Evolutionary conservation across 2,329 filamentous ascomycete genomes (phyloP).

Genomic region (Penicillium fuscoglaucum): DNA sequence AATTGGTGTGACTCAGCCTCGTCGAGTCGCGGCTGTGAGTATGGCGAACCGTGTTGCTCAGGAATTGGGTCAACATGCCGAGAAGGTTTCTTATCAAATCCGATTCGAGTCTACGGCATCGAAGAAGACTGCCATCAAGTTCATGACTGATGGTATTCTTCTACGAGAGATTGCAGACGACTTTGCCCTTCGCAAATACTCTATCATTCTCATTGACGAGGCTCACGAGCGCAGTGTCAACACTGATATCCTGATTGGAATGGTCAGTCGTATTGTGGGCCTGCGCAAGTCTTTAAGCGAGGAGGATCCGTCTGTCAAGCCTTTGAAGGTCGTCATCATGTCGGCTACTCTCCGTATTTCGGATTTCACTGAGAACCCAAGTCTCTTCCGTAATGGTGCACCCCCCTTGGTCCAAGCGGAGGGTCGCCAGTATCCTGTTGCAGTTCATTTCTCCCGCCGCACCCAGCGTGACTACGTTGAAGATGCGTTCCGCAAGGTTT

Average conservation of each 20-base stretch:
- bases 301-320: conserved; percentile 69
- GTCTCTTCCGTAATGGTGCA: conserved; percentile 69
- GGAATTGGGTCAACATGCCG: conserved; percentile 76
- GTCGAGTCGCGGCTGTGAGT: conserved; percentile 91
- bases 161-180: conserved; percentile 89
- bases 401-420: conserved; percentile 88
- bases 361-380: conserved; percentile 82
- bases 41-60: conserved; percentile 91
- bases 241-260: conserved; percentile 96
- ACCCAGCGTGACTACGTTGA: conserved; percentile 88
- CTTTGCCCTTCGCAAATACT: conserved; percentile 85
- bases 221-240: conserved; percentile 97
- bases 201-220: conserved; percentile 91
- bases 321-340: conserved; percentile 95
- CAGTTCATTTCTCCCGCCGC: conserved; percentile 79
- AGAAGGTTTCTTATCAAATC: conserved; percentile 86
- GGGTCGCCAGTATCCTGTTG: conserved; percentile 87
- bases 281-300: conserved; percentile 72
- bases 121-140: conserved; percentile 85
- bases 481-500: conserved; percentile 84
- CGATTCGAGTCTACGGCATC: conserved; percentile 85
- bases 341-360: conserved; percentile 90
- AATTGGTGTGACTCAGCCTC: conserved; percentile 92
- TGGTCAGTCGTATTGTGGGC: conserved; percentile 90
- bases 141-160: conserved; percentile 98